A percentile compares a stretch with the other conserved stretches of the same genome.
phyloP scores from a whole-genome alignment of 768 basidiomycete species.

The Podaxis rugospora region DNA sequence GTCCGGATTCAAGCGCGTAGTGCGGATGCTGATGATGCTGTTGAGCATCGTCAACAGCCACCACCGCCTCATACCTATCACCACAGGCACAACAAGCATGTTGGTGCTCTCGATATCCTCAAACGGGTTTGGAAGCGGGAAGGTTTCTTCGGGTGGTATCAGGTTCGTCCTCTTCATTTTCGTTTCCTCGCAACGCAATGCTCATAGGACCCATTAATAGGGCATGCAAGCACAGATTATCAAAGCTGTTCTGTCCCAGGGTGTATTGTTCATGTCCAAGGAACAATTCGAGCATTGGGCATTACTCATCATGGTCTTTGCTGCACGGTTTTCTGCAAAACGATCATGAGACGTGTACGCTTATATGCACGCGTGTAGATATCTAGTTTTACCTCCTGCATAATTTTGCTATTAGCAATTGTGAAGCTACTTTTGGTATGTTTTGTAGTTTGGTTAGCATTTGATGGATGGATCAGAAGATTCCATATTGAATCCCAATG shows the following conservation, averaged over 20 bases:
- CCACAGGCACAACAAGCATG: constrained; percentile 44
- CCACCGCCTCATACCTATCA: constrained; percentile 36
- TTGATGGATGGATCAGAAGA: background rate
- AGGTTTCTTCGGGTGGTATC: constrained; percentile 93
- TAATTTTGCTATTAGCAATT: background rate
- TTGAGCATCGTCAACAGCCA: constrained; percentile 32
- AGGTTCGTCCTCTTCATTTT: constrained; percentile 45
- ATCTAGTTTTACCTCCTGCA: background rate
- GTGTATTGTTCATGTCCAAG: constrained; percentile 94
- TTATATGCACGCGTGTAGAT: constrained; percentile 3
- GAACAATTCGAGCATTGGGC: constrained; percentile 95
- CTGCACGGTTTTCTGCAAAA: constrained; percentile 31
- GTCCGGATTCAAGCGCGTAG: constrained; percentile 89
- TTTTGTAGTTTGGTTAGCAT: background rate
- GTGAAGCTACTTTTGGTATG: background rate
- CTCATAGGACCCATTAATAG: constrained; percentile 29
- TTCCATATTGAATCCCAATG: background rate
- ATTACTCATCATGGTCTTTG: constrained; percentile 60
- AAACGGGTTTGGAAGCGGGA: constrained; percentile 65
- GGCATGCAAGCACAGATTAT: constrained; percentile 96
- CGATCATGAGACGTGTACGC: constrained; percentile 6
- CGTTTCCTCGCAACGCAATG: no score
- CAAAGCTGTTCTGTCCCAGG: constrained; percentile 95
- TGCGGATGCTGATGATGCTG: constrained; percentile 48
- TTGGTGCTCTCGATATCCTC: constrained; percentile 78